Percentiles rank a stretch among this genome's conserved stretches.
Conservation (phyloP, 805 yeast species). For the Kuraishia ogatae region DNA sequence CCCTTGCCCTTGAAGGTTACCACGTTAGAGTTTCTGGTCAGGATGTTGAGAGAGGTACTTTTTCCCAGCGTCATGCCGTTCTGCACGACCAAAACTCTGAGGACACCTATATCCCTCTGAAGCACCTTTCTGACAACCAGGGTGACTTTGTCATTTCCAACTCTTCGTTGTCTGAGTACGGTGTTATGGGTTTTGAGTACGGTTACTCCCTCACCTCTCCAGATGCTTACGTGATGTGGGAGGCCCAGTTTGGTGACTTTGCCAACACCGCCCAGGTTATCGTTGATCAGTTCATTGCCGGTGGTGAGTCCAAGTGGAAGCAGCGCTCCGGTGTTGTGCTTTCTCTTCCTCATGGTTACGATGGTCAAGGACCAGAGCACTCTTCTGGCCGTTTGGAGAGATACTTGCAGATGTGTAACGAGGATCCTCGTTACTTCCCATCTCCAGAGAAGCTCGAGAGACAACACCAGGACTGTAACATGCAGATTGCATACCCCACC, state of each 20-base stretch:
- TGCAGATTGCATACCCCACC: conserved; percentile 97
- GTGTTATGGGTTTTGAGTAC: conserved; percentile 98
- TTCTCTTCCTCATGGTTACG: conserved; percentile 98
- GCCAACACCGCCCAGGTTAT: conserved; percentile 99
- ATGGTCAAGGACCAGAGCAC: conserved; percentile 99
- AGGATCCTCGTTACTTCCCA: conserved; percentile 94
- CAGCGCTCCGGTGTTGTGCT: conserved; percentile 96
- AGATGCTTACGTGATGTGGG: conserved; percentile 96
- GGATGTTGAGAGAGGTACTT: conserved; percentile 99
- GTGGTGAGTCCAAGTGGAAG: conserved; percentile 98
- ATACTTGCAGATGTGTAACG: conserved; percentile 91
- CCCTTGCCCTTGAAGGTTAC: conserved; percentile 85
- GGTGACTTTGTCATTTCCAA: conserved; percentile 83
- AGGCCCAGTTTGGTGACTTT: conserved; percentile 99
- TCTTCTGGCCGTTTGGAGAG: conserved; percentile 97
- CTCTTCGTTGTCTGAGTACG: conserved; percentile 96
- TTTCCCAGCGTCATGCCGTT: conserved; percentile 98
- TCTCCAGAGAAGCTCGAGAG: conserved; percentile 79
- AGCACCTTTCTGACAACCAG: conserved; percentile 70
- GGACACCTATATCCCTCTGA: conserved; percentile 75
- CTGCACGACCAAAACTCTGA: conserved; percentile 93
- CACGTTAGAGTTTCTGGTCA: conserved; percentile 98
- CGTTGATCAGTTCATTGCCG: conserved; percentile 91
- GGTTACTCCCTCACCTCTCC: conserved; percentile 98
- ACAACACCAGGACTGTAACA: conserved; percentile 98